Base-by-base conservation (phyloP, 768 basidiomycete genomes). In the Coprinellus micaceus region DNA sequence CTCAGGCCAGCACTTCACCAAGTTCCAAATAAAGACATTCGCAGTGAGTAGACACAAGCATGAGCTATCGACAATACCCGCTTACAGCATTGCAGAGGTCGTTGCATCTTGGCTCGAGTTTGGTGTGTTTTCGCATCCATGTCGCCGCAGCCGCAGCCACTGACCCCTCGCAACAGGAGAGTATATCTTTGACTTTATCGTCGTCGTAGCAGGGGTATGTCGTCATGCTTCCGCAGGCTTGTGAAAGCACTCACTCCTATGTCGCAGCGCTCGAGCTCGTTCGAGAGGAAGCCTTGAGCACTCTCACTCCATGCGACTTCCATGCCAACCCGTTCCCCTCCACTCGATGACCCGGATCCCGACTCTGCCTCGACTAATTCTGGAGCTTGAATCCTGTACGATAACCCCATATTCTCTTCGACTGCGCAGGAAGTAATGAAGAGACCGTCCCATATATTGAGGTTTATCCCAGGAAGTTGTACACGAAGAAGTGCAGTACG, bases 401-500 rank as follows among this genome's bases (percentile, higher is more conserved):
- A 41, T 52, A 54, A 19, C 56, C 39, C 47, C 36, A 49, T n/a
- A n/a, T 33, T 59, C 55, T 58, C 22, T 21, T 36, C 24, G 33
- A 45, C 22, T 60, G 47, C 58, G 43, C 60, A 47, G 45, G 45
- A 47, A 47, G 45, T 22, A 22, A 47, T 51, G 40, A 30, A 54
- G 45, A 61, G 40, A 41, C 58, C 22, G 19, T 39, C 25, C 12
- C n/a, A 45, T 58, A 29, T 46, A 53, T 46, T 54, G 62, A 61
- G 59, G 63, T 61, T 73, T 67, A 98, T 70, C 96, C 97, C 13
- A 99, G 81, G 81, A 97, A 98, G 74, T 98, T 98, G 81, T 87
- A 98, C 58, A 97, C 95, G 70, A 98, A 99, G 78, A 98, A 94
- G 72, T 99, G 97, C 30, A 99, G 79, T 37, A 98, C 85, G 60